These are phyloP conservation scores for Herpetomonas muscarum DNA, from an alignment of 208 protist species.

Conservation along the genomic window DNA sequence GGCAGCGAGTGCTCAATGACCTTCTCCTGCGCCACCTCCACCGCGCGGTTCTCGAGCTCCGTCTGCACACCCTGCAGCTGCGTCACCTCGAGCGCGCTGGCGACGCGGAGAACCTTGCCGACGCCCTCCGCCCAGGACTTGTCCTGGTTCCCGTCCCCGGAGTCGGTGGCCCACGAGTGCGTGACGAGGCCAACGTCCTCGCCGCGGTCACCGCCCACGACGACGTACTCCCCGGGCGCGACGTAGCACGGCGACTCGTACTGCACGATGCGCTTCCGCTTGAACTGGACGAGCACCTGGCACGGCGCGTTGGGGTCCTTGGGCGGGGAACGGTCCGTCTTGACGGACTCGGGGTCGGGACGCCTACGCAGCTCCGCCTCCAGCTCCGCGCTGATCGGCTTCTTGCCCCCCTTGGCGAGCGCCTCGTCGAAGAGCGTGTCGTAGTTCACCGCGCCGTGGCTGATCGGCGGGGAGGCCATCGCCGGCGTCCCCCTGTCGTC, in stretches of 20 bases:
- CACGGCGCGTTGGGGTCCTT: conserved; percentile 60
- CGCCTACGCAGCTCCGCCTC: conserved; percentile 49
- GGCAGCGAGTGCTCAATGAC: conserved; percentile 78
- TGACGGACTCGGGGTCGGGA: conserved; percentile 43
- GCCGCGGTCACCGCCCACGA: conserved; percentile 89
- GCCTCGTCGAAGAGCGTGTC: conserved; percentile 49
- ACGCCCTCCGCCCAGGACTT: conserved; percentile 55
- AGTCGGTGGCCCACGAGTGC: conserved; percentile 39
- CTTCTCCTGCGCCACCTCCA: conserved; percentile 84
- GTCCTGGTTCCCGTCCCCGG: conserved; percentile 8
- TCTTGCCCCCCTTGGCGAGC: conserved; percentile 18
- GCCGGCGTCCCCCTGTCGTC: conserved; percentile 38
- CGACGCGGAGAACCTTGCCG: conserved; percentile 75
- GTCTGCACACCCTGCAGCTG: conserved; percentile 86
- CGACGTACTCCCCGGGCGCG: conserved; percentile 81
- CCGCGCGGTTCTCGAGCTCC: conserved; percentile 78
- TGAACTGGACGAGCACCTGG: conserved; percentile 90
- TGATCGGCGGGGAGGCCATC: conserved; percentile 51
- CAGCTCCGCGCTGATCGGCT: conserved; percentile 18
- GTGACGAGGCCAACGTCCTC: conserved; percentile 90
- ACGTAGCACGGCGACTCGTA: conserved; percentile 77
- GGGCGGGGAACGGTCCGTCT: conserved; percentile 35
- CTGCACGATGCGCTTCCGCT: conserved; percentile 80
- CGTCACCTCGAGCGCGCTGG: conserved; percentile 75
- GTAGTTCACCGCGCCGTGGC: conserved; percentile 46